These are phyloP conservation scores for Spathaspora passalidarum DNA, from an alignment of 805 yeast genomes.

Conservation along the genomic window DNA sequence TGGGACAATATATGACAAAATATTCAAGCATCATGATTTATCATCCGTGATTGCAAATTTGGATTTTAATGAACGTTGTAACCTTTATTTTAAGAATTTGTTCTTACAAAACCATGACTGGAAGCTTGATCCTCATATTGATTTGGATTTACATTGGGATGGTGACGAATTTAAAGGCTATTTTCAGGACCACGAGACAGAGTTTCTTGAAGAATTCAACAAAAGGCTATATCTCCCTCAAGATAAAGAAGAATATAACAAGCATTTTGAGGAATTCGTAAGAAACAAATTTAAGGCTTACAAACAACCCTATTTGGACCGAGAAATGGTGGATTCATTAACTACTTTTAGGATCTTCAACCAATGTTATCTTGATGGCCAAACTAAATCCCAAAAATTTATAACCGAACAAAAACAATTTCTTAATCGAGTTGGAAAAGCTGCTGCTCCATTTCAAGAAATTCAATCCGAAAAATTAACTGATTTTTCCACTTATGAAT, in stretches of 20 bases:
- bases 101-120: conserved; percentile 41
- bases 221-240: conserved; percentile 17
- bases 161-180: conserved; percentile 22
- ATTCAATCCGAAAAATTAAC: not conserved
- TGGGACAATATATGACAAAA: conserved; percentile 13
- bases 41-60: conserved; percentile 18
- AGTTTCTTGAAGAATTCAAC: conserved; percentile 25
- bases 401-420: not conserved
- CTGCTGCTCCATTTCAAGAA: not conserved
- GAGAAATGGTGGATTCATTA: conserved; percentile 38
- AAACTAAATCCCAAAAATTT: not conserved
- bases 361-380: conserved; percentile 36
- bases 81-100: conserved; percentile 43
- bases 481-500: not conserved
- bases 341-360: conserved; percentile 46
- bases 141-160: conserved; percentile 1
- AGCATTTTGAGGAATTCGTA: conserved; percentile 21
- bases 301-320: conserved; percentile 19
- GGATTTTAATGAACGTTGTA: conserved; percentile 39
- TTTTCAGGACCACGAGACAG: conserved; percentile 19
- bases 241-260: conserved; percentile 17
- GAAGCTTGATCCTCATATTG: conserved; percentile 34
- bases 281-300: conserved; percentile 24
- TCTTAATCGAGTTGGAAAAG: not conserved
- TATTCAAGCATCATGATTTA: conserved; percentile 18